Percentiles rank a stretch among this genome's conserved stretches.
Evolutionary conservation across 75 land plant genomes (phyloP).

Genomic region (Isoetes taiwanensis): DNA sequence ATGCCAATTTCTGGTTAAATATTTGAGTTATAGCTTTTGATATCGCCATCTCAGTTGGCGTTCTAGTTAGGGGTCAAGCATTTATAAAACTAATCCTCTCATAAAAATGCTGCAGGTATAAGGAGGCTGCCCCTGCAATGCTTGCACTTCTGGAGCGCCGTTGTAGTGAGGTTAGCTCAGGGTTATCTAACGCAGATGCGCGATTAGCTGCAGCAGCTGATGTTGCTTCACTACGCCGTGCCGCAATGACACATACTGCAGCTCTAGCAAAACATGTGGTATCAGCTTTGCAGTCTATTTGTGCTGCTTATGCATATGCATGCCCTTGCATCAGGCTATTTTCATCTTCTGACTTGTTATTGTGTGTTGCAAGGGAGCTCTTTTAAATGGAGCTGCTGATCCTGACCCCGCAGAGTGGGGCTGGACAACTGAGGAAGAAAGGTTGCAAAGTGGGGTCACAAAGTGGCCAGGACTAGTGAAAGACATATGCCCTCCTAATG

Average conservation of each 20-base stretch:
- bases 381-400: neutral
- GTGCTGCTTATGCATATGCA: neutral
- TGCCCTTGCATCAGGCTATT: neutral
- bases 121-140: neutral
- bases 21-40: no score
- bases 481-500: neutral
- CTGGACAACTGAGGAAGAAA: neutral
- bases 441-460: neutral
- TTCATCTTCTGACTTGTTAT: no score
- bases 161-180: neutral
- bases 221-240: neutral
- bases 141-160: neutral
- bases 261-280: conserved; percentile 1
- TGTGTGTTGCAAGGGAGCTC: neutral
- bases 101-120: neutral
- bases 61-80: no score
- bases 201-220: neutral
- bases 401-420: conserved; percentile 1
- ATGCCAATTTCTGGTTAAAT: no score
- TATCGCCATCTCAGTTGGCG: no score
- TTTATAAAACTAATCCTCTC: no score
- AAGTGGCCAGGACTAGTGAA: neutral
- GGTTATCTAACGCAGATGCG: neutral
- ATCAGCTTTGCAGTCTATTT: neutral
- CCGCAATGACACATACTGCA: conserved; percentile 3